Percentiles rank a stretch among this genome's conserved stretches.
phyloP scores from a whole-genome alignment of 495 filamentous ascomycete species.

The Alectoria sarmentosa region DNA sequence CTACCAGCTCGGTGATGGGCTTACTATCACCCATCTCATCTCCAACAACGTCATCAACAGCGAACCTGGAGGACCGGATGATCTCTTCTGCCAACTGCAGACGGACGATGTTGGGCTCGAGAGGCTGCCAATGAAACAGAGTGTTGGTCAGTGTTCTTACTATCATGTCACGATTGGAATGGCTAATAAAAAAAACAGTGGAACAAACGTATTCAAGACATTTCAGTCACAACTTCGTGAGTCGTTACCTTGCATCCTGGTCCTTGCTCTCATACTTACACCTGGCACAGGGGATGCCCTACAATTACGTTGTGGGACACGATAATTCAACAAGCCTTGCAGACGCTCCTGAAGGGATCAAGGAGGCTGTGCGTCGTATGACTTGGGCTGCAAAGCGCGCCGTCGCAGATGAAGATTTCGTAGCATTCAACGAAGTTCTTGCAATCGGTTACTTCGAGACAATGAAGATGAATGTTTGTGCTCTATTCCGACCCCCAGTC shows the following conservation, averaged over 20 bases:
- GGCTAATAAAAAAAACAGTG: constrained; percentile 23
- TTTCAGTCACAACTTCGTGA: constrained; percentile 67
- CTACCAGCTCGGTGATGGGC: background rate
- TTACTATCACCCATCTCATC: too few species aligned
- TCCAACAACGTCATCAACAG: background rate
- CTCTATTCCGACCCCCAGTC: background rate
- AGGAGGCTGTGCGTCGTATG: constrained; percentile 51
- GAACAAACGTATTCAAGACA: constrained; percentile 51
- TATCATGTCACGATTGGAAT: constrained; percentile 3
- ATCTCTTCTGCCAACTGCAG: constrained; percentile 59
- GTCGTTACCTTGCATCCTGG: constrained; percentile 20
- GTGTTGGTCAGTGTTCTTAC: constrained; percentile 32
- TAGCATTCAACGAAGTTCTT: constrained; percentile 68
- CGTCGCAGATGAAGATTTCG: constrained; percentile 31
- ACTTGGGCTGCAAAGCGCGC: constrained; percentile 55
- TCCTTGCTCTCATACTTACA: constrained; percentile 1
- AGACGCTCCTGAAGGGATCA: constrained; percentile 51
- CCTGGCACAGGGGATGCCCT: constrained; percentile 58
- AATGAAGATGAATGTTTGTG: constrained; percentile 58
- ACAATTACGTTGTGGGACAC: constrained; percentile 65
- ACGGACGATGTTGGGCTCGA: constrained; percentile 48
- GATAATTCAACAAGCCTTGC: constrained; percentile 57
- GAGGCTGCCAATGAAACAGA: constrained; percentile 42
- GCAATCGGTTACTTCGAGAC: constrained; percentile 68
- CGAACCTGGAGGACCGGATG: constrained; percentile 47